Evolutionary conservation across 352 stramenopile species (phyloP), one percentile per base, ranked within the genome.

Genomic region (Thraustotheca clavata): DNA sequence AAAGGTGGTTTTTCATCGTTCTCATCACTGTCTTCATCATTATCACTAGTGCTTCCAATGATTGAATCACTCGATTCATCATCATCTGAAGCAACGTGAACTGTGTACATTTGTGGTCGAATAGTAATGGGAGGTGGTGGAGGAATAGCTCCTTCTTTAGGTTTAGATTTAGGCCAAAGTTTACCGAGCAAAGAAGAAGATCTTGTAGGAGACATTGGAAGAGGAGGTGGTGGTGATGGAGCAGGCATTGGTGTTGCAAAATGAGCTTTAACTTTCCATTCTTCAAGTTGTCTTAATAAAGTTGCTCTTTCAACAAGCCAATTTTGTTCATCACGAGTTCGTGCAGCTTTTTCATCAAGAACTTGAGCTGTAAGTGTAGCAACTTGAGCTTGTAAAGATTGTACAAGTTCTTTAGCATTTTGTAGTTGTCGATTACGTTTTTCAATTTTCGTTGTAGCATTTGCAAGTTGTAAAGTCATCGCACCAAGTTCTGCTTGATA

Each of bases 51-150:
- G 40, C 83, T 92, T 39, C 81, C 85, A 67, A 91, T 88, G 29
- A 94, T 91, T 61, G 81, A 91, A 71, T 94, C 85, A 41, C 83
- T 92, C 2, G 85, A 94, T 65, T 94, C 85, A 11, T 88, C 80
- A 63, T 91, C 82, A 29, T 50, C 43, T 3, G 79, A 83, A 12
- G 72, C 71, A 11, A 80, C 68, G 47, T 76, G 87, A 11, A 84
- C 79, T 12, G 90, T 81, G 27, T 90, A 92, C 81, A 94, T 91
- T 32, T 74, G 73, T 14, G 85, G 85, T 29, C 85, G 74, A 31
- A 33, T 6, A 4, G 14, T 40, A 20, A 40, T 6, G 9, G 2
- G 3, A 16, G 60, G 39, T 14, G 26, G 5, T 6, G 7, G 6
- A 9, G 6, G n/a, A 4, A 8, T 8, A 38, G 36, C 14, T 32